Percentiles rank a stretch among this genome's conserved stretches.
These are phyloP conservation scores for Aspergillus phoenicis DNA, from an alignment of 2,329 filamentous ascomycete genomes.

Conservation along the genomic window DNA sequence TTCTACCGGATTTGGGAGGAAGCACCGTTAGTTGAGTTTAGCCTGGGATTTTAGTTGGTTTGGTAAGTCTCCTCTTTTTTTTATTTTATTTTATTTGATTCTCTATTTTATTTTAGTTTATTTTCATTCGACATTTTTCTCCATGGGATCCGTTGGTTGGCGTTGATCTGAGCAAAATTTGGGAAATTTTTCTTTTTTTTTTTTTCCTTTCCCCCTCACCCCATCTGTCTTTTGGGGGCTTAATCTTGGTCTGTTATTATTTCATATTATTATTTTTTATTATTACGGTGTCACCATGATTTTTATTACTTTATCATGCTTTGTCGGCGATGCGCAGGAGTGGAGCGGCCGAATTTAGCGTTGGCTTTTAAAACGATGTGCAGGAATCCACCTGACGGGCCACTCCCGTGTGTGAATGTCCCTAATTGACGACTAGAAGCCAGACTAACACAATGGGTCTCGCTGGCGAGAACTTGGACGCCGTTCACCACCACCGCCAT, in stretches of 20 bases:
- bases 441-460: background rate
- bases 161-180: background rate
- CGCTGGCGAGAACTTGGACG: slow-evolving; percentile 4
- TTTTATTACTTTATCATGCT: slow-evolving; percentile 10
- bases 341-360: slow-evolving; percentile 13
- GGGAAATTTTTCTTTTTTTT: slow-evolving; percentile 5
- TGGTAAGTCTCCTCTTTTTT: slow-evolving; percentile 10
- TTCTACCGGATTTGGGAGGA: slow-evolving; percentile 26
- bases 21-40: slow-evolving; percentile 25
- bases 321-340: slow-evolving; percentile 15
- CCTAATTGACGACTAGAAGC: slow-evolving; percentile 7
- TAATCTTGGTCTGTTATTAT: background rate
- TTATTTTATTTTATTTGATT: slow-evolving; percentile 4
- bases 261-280: background rate
- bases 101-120: slow-evolving; percentile 9
- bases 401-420: slow-evolving; percentile 8
- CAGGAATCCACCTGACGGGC: slow-evolving; percentile 15
- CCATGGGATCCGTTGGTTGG: background rate
- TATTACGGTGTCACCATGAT: background rate
- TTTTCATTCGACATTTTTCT: background rate
- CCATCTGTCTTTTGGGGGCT: background rate
- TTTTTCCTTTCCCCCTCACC: slow-evolving; percentile 5
- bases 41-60: slow-evolving; percentile 13
- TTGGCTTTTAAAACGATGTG: slow-evolving; percentile 15
- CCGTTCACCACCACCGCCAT: background rate